phyloP scores from a whole-genome alignment of 129 eudicot genomes.

The Arctium lappa region DNA sequence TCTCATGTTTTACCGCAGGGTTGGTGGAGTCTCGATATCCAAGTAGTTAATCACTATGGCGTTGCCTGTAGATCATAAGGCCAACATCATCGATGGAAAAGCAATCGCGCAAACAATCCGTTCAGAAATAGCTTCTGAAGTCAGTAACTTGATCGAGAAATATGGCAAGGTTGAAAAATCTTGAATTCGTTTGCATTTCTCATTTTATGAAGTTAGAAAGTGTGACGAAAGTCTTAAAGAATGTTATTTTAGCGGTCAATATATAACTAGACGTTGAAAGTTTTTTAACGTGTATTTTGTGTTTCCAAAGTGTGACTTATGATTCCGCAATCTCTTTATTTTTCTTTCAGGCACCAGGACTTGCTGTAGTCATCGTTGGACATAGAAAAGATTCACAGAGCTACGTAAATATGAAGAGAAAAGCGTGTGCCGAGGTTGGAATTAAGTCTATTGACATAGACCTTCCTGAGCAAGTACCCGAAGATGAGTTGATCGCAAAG shows the following conservation, averaged over 20 bases:
- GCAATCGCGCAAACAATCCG: slow-evolving; percentile 83
- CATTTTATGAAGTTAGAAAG: neutral
- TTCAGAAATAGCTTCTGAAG: slow-evolving; percentile 80
- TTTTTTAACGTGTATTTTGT: too few relatives aligned
- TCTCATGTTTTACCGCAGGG: slow-evolving; percentile 7
- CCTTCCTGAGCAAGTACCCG: slow-evolving; percentile 80
- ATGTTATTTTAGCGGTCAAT: slow-evolving; percentile 10
- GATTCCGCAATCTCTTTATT: neutral
- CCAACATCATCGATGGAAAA: slow-evolving; percentile 77
- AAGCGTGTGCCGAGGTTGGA: slow-evolving; percentile 89
- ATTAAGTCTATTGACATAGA: slow-evolving; percentile 70
- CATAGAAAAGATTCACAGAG: slow-evolving; percentile 91
- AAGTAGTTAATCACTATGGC: slow-evolving; percentile 22
- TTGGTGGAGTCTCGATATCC: slow-evolving; percentile 10
- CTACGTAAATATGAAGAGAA: slow-evolving; percentile 89
- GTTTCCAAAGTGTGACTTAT: neutral
- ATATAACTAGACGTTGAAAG: neutral
- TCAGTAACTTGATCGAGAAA: slow-evolving; percentile 52
- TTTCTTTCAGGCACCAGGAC: slow-evolving; percentile 71
- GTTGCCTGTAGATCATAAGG: slow-evolving; percentile 58
- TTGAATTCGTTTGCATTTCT: neutral
- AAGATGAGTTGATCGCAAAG: slow-evolving; percentile 71
- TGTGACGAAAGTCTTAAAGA: neutral
- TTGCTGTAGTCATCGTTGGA: slow-evolving; percentile 94
- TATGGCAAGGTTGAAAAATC: slow-evolving; percentile 51